A percentile compares a stretch with the other conserved stretches of the same genome.
Conservation (phyloP, 2,329 filamentous ascomycete species). For the Microcyclosporella mali region DNA sequence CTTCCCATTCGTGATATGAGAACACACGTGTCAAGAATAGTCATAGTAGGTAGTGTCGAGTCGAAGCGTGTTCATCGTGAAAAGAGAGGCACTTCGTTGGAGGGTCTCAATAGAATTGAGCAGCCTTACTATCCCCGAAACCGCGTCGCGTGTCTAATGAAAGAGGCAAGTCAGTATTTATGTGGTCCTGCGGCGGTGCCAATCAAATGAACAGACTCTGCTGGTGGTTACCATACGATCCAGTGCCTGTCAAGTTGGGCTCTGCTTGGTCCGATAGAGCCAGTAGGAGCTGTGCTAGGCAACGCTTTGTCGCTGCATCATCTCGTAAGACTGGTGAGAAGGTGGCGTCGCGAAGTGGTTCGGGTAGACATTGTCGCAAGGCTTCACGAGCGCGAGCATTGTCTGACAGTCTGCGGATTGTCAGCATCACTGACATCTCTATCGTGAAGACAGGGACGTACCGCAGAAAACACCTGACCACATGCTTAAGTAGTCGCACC, state of each 20-base stretch:
- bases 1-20: neutral
- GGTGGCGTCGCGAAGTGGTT: constrained; percentile 96
- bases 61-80: neutral
- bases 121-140: neutral
- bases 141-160: neutral
- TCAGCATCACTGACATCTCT: constrained; percentile 3
- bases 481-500: constrained; percentile 89
- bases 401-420: constrained; percentile 67
- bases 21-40: constrained; percentile 3
- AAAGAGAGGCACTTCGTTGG: neutral
- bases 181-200: too few species aligned
- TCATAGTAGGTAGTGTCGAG: neutral
- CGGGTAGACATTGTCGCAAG: constrained; percentile 88
- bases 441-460: constrained; percentile 42
- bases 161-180: neutral
- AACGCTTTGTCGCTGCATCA: constrained; percentile 94
- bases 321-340: constrained; percentile 95
- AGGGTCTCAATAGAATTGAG: neutral
- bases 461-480: constrained; percentile 94
- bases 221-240: constrained; percentile 2
- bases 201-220: neutral
- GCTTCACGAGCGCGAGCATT: constrained; percentile 94
- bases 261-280: constrained; percentile 70
- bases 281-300: constrained; percentile 91
- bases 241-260: constrained; percentile 20